Evolutionary conservation across 805 yeast species (phyloP).

Genomic region (Lachancea fermentati): DNA sequence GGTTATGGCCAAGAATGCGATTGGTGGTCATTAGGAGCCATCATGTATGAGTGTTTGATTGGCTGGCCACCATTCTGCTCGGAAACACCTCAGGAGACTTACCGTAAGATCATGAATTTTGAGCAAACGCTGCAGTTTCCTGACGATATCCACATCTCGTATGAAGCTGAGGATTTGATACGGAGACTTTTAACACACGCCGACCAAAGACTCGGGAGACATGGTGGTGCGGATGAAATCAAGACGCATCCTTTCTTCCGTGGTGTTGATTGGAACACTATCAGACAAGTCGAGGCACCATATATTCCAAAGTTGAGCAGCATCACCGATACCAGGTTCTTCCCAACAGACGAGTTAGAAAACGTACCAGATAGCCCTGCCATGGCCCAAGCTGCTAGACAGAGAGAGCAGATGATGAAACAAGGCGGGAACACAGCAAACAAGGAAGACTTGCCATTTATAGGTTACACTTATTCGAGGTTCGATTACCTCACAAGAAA

Average conservation of each 20-base stretch:
- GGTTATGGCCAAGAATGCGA: constrained; percentile 97
- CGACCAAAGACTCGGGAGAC: constrained; percentile 77
- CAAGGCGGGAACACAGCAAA: constrained; percentile 43
- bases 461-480: constrained; percentile 93
- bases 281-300: constrained; percentile 85
- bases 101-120: constrained; percentile 86
- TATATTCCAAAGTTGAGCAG: constrained; percentile 87
- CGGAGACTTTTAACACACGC: constrained; percentile 69
- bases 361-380: constrained; percentile 90
- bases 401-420: constrained; percentile 47
- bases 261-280: constrained; percentile 93
- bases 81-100: constrained; percentile 91
- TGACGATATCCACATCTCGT: constrained; percentile 82
- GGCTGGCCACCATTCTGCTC: constrained; percentile 98
- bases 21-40: constrained; percentile 97
- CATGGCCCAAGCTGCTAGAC: constrained; percentile 58
- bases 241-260: constrained; percentile 88
- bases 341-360: constrained; percentile 96
- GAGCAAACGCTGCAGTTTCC: constrained; percentile 84
- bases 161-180: constrained; percentile 84
- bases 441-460: constrained; percentile 89
- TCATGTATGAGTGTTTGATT: constrained; percentile 91
- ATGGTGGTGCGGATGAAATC: constrained; percentile 88
- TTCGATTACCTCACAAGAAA: constrained; percentile 86
- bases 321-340: constrained; percentile 92